Base-by-base conservation (phyloP, 1,139 yeast species). In the Oligophagozyma castellii region DNA sequence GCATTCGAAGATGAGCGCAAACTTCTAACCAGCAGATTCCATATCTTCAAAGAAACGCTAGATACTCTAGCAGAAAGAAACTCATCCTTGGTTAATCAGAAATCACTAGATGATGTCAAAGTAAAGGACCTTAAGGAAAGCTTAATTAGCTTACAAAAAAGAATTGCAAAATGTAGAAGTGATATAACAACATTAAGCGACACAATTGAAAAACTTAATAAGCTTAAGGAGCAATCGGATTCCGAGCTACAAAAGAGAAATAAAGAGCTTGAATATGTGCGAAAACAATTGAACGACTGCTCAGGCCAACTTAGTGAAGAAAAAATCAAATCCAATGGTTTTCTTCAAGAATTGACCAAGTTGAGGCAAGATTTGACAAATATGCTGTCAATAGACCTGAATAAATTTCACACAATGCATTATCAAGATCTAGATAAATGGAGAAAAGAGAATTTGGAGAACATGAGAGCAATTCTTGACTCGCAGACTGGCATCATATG, bases 221-320 rank as follows among this genome's bases (percentile, higher is more conserved):
- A 30, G 10, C n/a, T 14, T 10, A 42, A 42, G 12, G 34, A 35
- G 24, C 40, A 33, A 4, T 26, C 35, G 2, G 51, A 47, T 10
- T 21, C 30, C 5, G 45, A 46, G 22, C 22, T 46, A 13, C 28
- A 37, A n/a, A 42, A 37, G 23, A 45, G 37, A 31, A 27, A 29
- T 11, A 44, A 39, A 29, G 55, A 50, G 27, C 35, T 48, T n/a
- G 51, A 45, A 19, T 48, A 44, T 31, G 25, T 48, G 24, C 44
- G 39, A 30, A 39, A 38, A 30, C 53, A 50, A 29, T 27, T 48
- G 15, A 46, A 49, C 32, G 44, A 46, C 24, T 43, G 42, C 26
- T 46, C 53, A n/a, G 53, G 54, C 11, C 50, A 47, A 24, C 33
- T 50, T 16, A 44, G 48, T 30, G 55, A 49, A 28, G 55, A 51